Conservation (phyloP, 495 filamentous ascomycete genomes). For the Parachaetomium inaequale region DNA sequence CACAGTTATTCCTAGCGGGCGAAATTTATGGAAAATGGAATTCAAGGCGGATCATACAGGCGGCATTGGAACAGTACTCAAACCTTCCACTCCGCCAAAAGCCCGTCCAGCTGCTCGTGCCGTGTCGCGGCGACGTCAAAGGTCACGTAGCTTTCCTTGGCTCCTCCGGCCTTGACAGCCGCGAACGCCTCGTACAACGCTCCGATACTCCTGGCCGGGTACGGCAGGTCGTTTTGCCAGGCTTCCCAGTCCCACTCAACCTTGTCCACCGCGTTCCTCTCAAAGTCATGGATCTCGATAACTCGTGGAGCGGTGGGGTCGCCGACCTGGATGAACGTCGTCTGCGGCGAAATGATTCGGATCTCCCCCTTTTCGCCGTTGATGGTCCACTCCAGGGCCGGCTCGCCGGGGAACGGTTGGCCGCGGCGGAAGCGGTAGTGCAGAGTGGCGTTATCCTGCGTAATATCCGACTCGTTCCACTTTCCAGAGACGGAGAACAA, state of each 20-base stretch:
- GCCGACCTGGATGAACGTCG: conserved; percentile 38
- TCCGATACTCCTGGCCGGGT: conserved; percentile 42
- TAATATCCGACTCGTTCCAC: conserved; percentile 35
- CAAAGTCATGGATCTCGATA: conserved; percentile 45
- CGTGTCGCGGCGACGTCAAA: conserved; percentile 44
- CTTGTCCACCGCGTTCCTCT: conserved; percentile 38
- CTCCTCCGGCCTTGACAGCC: conserved; percentile 14
- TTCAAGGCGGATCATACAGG: no score
- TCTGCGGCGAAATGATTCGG: conserved; percentile 35
- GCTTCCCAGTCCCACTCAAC: conserved; percentile 43
- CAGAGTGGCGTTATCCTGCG: conserved; percentile 35
- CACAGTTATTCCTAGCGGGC: neutral
- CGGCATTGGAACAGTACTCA: neutral
- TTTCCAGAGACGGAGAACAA: conserved; percentile 47
- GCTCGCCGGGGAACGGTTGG: conserved; percentile 45
- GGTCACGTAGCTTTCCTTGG: conserved; percentile 27
- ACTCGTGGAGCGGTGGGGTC: conserved; percentile 31
- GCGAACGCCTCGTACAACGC: conserved; percentile 51
- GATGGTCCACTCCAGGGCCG: conserved; percentile 52
- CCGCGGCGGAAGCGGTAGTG: conserved; percentile 49
- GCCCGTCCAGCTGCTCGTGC: conserved; percentile 37
- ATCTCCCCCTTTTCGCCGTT: conserved; percentile 56
- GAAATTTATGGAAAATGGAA: no score
- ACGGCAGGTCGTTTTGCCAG: conserved; percentile 39
- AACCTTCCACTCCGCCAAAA: conserved; percentile 22